phyloP scores from a whole-genome alignment of 2,329 filamentous ascomycete species.

The Colletotrichum sp. region DNA sequence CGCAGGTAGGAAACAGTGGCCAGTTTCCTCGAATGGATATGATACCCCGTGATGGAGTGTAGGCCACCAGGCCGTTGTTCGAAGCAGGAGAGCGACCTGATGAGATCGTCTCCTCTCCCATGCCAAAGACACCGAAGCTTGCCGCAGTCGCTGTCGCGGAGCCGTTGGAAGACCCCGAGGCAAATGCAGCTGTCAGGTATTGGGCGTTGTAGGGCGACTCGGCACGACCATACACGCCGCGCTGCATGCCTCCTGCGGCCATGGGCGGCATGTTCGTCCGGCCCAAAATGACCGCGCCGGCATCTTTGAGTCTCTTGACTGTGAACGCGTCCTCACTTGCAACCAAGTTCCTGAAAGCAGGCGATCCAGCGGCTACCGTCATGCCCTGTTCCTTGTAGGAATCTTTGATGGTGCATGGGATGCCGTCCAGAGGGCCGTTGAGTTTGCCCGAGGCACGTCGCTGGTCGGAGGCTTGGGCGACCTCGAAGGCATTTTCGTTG shows the following conservation, averaged over 20 bases:
- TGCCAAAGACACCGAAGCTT: conserved; percentile 56
- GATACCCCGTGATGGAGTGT: conserved; percentile 57
- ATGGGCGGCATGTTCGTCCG: conserved; percentile 63
- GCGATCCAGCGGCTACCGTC: conserved; percentile 58
- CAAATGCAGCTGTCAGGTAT: conserved; percentile 59
- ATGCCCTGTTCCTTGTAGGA: conserved; percentile 59
- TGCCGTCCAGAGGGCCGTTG: conserved; percentile 51
- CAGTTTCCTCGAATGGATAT: conserved; percentile 54
- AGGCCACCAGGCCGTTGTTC: conserved; percentile 60
- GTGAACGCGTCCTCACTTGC: conserved; percentile 58
- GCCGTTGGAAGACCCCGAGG: conserved; percentile 63
- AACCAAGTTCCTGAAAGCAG: conserved; percentile 54
- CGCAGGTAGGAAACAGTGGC: conserved; percentile 58
- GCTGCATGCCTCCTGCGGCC: conserved; percentile 63
- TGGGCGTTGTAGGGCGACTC: conserved; percentile 60
- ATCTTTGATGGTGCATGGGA: conserved; percentile 64
- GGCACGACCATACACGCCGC: conserved; percentile 60
- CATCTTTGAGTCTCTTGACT: conserved; percentile 51
- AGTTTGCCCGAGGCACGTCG: conserved; percentile 17
- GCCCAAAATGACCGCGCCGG: conserved; percentile 53
- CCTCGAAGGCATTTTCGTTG: conserved; percentile 26
- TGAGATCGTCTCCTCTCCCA: conserved; percentile 61
- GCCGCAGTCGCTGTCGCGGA: conserved; percentile 55
- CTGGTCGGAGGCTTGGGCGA: conserved; percentile 31
- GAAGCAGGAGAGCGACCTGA: conserved; percentile 61